Evolutionary conservation across 345 rosid species (phyloP), one percentile per base, ranked within the genome.

Genomic region (Pistacia atlantica): DNA sequence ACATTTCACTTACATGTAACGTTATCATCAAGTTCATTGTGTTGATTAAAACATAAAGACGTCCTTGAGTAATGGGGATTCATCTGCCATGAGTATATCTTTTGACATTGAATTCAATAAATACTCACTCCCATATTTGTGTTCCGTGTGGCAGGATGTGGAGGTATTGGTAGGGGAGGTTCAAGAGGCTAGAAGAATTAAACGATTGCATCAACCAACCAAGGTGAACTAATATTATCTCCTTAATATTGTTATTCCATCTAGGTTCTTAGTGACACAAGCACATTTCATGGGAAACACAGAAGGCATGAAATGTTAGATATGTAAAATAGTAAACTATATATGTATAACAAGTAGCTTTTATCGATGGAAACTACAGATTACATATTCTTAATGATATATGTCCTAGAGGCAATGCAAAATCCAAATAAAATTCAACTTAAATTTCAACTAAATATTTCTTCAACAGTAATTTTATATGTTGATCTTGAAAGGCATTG

Each of bases 151-250:
- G 60, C 90, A 93, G 99, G 92, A 96, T 82, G 88, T 92, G 78
- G 89, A 92, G 75, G 92, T 65, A 71, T 81, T 96, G 48, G 61
- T 92, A 54, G 94, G 91, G 82, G 98, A 96, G 84, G 93, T 96
- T 82, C 99, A 96, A 79, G 95, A 90, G 86, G 95, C 94, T 62
- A 87, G 99, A 88, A 83, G 90, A 87, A 96, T 96, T 74, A 96
- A 77, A 85, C 77, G 81, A 83, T 73, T 85, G 90, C 99, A 96
- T 83, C 91, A 96, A 67, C 99, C 98, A 60, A 92, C 87, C 88
- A 92, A 93, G 95, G 98, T 96, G 65, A 52, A 64, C 51, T 17
- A 11, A 4, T 48, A 57, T 58, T 72, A 22, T 70, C 52, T 20
- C 37, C 67, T 49, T 1, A 73, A 22, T 11, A 69, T 73, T 73